Base-by-base conservation (phyloP, 352 stramenopile species). In the Phytophthora megakarya region DNA sequence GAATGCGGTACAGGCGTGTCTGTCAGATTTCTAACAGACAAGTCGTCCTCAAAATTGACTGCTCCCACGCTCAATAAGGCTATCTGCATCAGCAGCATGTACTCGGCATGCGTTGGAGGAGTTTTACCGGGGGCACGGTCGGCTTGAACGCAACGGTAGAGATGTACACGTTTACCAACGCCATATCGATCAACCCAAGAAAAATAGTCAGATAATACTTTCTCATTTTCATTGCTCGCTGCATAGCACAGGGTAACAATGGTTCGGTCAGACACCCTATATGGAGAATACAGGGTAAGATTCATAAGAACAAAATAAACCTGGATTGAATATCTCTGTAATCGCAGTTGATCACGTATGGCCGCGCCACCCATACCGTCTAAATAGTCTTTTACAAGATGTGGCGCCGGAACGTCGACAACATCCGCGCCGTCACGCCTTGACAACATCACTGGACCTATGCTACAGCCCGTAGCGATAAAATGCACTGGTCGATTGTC, bases 141-240 rank as follows among this genome's bases (percentile, higher is more conserved):
- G 35, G 47, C 28, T 59, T 50, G 50, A 8, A 59, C 50, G 15
- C 25, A 25, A 11, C 38, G 50, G 21, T 59, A 49, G 8, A 59
- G 3, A 49, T 59, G n/a, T 42, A 59, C 1, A 25, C 50, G 16
- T 49, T 59, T 25, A 45, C 21, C 3, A 55, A 25, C 3, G 49
- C 35, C 49, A 57, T 57, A 21, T 57, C 49, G 7, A 57, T 28
- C 11, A 51, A 4, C 3, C 52, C 40, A 7, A 51, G 30, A 13
- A 61, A 61, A 25, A 61, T 44, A 2, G 39, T 44, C 26, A 35
- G 39, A 9, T 61, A 61, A 21, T 61, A 61, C 16, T 61, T 61
- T 40, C 22, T 44, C 40, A 51, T n/a, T n/a, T n/a, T n/a, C n/a
- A n/a, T n/a, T n/a, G n/a, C n/a, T n/a, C n/a, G n/a, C n/a, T n/a